Evolutionary conservation across 2,329 filamentous ascomycete genomes (phyloP), one percentile per base, ranked within the genome.

Genomic region (Fonsecaea monophora): DNA sequence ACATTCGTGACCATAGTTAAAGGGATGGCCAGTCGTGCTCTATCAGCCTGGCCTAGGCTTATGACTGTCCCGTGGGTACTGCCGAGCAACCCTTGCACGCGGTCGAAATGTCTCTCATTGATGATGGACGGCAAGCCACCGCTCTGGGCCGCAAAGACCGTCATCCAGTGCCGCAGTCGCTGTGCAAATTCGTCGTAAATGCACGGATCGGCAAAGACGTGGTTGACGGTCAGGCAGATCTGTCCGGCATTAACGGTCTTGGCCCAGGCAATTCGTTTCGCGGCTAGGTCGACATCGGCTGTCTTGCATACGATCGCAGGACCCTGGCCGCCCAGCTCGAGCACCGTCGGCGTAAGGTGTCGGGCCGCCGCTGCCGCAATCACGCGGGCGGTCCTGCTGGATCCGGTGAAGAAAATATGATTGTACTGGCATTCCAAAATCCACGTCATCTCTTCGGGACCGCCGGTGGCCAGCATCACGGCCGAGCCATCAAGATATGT

Each of bases 351-450:
- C 0, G 82, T 83, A 18, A 84, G 75, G 64, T 82, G 71, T 48
- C 79, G 79, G 3, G 81, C 81, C 2, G 82, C 81, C 4, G 80
- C 79, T 0, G 72, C 69, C 58, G 76, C 73, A 15, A 84, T 72
- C 10, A 78, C 74, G 25, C 75, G 77, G 7, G 74, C 82, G 15
- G 82, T 73, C 12, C 66, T 73, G 12, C 75, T 72, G 1, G 77
- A 79, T 0, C 82, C 81, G 0, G 81, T 83, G 70, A 79, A 83
- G 73, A 83, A 83, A 48, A 83, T 80, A 64, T 82, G 78, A 67
- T 82, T 74, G 66, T 78, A 82, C 58, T 75, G 76, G 5, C 75
- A 72, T 35, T 78, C 71, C 1, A 83, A 74, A 2, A 83, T 72
- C 7, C 73, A 53, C 3, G 70, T 66, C 50, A 77, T 83, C 68